These are phyloP conservation scores for Zygotorulaspora chibaensis DNA, from an alignment of 805 yeast species.

Conservation along the genomic window DNA sequence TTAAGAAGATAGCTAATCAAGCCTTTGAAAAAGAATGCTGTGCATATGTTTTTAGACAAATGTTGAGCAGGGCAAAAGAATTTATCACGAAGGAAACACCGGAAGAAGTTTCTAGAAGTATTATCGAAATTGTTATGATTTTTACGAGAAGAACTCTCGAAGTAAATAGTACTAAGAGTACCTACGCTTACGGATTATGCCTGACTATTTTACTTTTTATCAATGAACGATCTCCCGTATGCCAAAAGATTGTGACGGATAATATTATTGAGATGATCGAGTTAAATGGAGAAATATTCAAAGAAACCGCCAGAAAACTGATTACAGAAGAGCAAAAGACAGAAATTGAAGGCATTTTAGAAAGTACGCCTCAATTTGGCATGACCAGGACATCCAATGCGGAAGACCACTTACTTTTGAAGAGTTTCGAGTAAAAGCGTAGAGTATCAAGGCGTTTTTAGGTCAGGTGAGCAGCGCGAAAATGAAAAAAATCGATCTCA, in stretches of 20 bases:
- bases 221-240: slow-evolving; percentile 21
- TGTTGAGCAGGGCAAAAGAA: slow-evolving; percentile 45
- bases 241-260: slow-evolving; percentile 41
- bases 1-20: slow-evolving; percentile 48
- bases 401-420: slow-evolving; percentile 2
- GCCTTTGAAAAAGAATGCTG: slow-evolving; percentile 27
- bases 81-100: slow-evolving; percentile 12
- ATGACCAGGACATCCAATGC: neutral
- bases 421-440: slow-evolving; percentile 5
- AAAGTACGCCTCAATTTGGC: slow-evolving; percentile 3
- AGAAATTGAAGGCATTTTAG: slow-evolving; percentile 18
- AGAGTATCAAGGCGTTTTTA: neutral
- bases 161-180: slow-evolving; percentile 11
- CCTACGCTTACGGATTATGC: slow-evolving; percentile 10
- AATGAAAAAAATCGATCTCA: too few relatives aligned
- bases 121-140: slow-evolving; percentile 33
- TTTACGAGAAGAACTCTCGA: slow-evolving; percentile 39
- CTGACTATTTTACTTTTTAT: slow-evolving; percentile 40
- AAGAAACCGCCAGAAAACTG: slow-evolving; percentile 39
- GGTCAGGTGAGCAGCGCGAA: too few relatives aligned
- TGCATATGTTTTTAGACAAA: slow-evolving; percentile 38
- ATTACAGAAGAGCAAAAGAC: slow-evolving; percentile 39
- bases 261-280: slow-evolving; percentile 46
- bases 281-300: slow-evolving; percentile 46
- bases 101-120: slow-evolving; percentile 2